Conservation (phyloP, 257 asterid species). For the Nicotiana sylvestris region DNA sequence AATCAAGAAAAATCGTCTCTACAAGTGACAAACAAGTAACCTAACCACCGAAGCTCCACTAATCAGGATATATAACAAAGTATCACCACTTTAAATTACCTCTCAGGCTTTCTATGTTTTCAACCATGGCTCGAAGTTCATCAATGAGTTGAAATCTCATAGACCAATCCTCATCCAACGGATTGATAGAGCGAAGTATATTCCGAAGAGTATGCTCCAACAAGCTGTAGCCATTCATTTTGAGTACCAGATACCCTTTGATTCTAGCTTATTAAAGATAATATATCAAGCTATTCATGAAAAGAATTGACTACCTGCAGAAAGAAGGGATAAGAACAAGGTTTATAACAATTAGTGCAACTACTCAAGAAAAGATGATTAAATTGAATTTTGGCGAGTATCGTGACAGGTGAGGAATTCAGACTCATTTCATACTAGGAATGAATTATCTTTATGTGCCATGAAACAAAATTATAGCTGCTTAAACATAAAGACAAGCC, state of each 20-base stretch:
- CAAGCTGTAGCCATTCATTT: slow-evolving; percentile 42
- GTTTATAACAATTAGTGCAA: neutral
- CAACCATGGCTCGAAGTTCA: slow-evolving; percentile 53
- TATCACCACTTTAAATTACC: slow-evolving; percentile 38
- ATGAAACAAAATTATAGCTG: neutral
- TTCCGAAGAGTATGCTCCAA: slow-evolving; percentile 52
- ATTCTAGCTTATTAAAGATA: neutral
- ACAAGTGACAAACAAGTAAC: neutral
- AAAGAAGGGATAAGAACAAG: slow-evolving; percentile 1
- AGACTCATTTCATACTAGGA: neutral
- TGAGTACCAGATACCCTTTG: slow-evolving; percentile 12
- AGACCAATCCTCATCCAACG: slow-evolving; percentile 63
- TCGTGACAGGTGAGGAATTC: neutral
- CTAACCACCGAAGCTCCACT: slow-evolving; percentile 7
- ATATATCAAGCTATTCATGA: slow-evolving; percentile 2
- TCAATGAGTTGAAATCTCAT: slow-evolving; percentile 44
- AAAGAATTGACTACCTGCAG: slow-evolving; percentile 14
- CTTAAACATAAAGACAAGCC: neutral
- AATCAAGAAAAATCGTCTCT: neutral
- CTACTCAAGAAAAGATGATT: neutral
- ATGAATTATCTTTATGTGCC: neutral
- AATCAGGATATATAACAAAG: neutral
- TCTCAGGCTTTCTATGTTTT: slow-evolving; percentile 65
- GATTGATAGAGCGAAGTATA: slow-evolving; percentile 50
- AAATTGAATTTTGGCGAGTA: neutral